Base-by-base conservation (phyloP, 2,329 filamentous ascomycete genomes). In the Cladorrhinum sp. region DNA sequence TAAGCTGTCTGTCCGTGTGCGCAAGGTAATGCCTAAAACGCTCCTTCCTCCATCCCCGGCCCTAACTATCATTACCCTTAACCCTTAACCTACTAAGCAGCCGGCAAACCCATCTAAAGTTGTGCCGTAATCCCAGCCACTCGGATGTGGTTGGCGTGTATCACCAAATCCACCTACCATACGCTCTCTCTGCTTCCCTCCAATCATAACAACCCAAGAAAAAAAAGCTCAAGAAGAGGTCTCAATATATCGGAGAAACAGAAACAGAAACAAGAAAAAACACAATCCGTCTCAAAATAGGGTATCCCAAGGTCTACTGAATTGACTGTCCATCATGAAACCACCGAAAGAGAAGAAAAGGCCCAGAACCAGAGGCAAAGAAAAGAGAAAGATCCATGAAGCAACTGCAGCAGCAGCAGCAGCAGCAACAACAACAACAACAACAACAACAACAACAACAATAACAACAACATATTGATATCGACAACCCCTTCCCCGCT, bases 271-370 rank as follows among this genome's bases (percentile, higher is more conserved):
- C 12, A n/a, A 46, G 16, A 18, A 46, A 18, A 46, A 46, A 8
- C 16, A 21, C 42, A 20, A 46, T 46, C 42, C 52, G 23, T 42
- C 52, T 42, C 52, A 42, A 55, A 55, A 26, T 23, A 55, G 52
- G 52, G 52, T 55, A 55, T 55, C 52, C 52, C 30, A 42, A 16
- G 20, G 52, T 55, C 52, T 55, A 55, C 33, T 39, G 36, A 55
- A 55, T 24, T 55, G 30, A 12, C 20, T 54, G 12, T 26, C 52
- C 52, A 39, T 16, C 53, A 39, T 39, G 23, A 56, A 56, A 48
- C 42, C 42, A 18, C 54, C 54, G 2, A 56, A 18, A 10, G 21
- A 46, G 42, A 46, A 46, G n/a, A 21, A 18, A 30, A 20, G 16
- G 12, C 12, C 20, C 28, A 36, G 28, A 36, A 36, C n/a, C 6